Evolutionary conservation across 257 asterid species (phyloP).

Genomic region (Solanum arcanum): DNA sequence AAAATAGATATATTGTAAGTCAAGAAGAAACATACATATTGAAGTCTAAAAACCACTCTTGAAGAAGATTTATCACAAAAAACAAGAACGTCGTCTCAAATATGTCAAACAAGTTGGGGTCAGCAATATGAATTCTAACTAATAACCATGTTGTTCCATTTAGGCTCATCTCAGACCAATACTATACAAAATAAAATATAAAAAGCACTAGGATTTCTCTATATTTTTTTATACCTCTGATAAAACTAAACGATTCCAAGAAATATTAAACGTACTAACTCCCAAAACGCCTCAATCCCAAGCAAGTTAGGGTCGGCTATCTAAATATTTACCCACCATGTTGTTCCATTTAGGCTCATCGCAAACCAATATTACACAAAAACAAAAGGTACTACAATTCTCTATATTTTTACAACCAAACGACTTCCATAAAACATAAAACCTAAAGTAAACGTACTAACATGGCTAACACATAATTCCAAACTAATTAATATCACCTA

Average conservation of each 20-base stretch:
- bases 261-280: neutral
- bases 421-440: neutral
- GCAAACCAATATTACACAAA: neutral
- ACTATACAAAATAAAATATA: neutral
- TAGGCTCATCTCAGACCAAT: neutral
- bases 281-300: neutral
- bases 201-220: neutral
- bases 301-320: neutral
- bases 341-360: neutral
- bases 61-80: neutral
- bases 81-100: neutral
- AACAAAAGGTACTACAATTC: neutral
- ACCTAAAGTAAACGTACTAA: neutral
- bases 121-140: neutral
- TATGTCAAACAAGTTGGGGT: neutral
- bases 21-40: neutral
- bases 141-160: neutral
- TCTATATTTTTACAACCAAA: neutral
- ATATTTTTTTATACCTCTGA: neutral
- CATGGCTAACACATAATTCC: neutral
- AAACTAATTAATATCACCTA: neutral
- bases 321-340: neutral
- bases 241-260: neutral
- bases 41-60: neutral
- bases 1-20: neutral